Base-by-base conservation (phyloP, 495 filamentous ascomycete species). In the Penicillium taxi region DNA sequence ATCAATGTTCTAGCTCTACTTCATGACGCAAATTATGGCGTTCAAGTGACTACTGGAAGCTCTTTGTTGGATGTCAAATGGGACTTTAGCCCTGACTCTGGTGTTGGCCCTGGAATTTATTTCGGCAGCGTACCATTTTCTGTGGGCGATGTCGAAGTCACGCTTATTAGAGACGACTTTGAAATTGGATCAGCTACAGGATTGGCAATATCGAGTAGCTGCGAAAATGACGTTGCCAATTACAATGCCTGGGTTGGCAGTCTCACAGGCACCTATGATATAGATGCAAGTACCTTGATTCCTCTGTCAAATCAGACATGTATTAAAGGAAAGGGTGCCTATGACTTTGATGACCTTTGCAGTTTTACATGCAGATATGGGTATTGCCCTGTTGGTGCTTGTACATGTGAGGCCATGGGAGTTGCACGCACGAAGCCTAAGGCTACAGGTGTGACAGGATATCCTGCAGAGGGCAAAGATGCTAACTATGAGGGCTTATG, bases 311-410 rank as follows among this genome's bases (percentile, higher is more conserved):
- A 30, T 2, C 8, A 7, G n/a, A n/a, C n/a, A 3, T 30, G 35
- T 5, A 14, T 24, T 2, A 21, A 30, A 0, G 35, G 35, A 0
- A 38, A 15, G 1, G 83, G 82, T 38, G 80, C 82, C 50, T 80
- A 68, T 5, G 40, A 52, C 9, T 78, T 42, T 16, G 15, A 11
- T 1, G 39, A 24, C 5, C 31, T 42, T 0, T 42, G 39, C 24
- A 18, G 18, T 6, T 42, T 35, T n/a, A 11, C 39, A 0, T 42
- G 39, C 12, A 9, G 1, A 15, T 35, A 35, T 12, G 13, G 18
- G 5, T 42, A 42, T 13, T 42, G 39, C 17, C 39, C 25, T 14
- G 4, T 35, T 2, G 32, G 39, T 1, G 31, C 32, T 0, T 42
- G 39, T 7, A 13, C 8, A 7, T 42, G 39, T 19, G 15, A n/a